phyloP scores from a whole-genome alignment of 1,139 yeast species.

The Saccharomycopsis hybrid region DNA sequence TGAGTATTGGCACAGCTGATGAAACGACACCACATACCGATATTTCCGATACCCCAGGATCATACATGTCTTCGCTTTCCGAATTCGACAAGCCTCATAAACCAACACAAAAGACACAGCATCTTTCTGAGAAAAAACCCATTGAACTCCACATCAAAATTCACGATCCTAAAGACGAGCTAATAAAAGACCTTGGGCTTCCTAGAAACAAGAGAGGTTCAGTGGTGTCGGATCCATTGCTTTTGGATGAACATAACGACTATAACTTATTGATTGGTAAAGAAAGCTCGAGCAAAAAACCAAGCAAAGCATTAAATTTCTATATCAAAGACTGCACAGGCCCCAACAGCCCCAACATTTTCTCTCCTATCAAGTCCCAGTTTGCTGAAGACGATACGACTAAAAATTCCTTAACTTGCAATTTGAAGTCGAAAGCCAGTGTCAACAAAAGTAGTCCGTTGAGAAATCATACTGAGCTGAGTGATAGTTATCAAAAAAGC shows the following conservation, averaged over 20 bases:
- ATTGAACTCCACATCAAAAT: neutral
- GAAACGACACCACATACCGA: neutral
- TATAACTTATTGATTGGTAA: constrained; percentile 12
- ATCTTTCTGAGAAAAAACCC: too few species aligned
- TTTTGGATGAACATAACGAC: constrained; percentile 11
- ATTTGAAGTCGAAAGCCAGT: neutral
- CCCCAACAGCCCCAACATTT: neutral
- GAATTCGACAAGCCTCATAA: neutral
- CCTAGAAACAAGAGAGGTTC: constrained; percentile 20
- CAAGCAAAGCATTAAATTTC: too few species aligned
- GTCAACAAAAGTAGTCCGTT: neutral
- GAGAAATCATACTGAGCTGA: neutral
- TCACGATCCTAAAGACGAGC: constrained; percentile 9
- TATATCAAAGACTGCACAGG: neutral
- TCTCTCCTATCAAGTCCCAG: constrained; percentile 7
- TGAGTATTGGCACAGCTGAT: neutral
- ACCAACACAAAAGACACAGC: too few species aligned
- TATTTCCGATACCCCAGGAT: neutral
- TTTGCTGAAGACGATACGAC: neutral
- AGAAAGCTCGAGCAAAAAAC: too few species aligned
- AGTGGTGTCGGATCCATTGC: neutral
- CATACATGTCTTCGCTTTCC: neutral
- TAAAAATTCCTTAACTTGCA: neutral
- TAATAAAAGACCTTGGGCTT: constrained; percentile 14
- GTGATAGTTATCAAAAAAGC: neutral